Evolutionary conservation across 2,329 filamentous ascomycete species (phyloP).

Genomic region (Knufia petricola): DNA sequence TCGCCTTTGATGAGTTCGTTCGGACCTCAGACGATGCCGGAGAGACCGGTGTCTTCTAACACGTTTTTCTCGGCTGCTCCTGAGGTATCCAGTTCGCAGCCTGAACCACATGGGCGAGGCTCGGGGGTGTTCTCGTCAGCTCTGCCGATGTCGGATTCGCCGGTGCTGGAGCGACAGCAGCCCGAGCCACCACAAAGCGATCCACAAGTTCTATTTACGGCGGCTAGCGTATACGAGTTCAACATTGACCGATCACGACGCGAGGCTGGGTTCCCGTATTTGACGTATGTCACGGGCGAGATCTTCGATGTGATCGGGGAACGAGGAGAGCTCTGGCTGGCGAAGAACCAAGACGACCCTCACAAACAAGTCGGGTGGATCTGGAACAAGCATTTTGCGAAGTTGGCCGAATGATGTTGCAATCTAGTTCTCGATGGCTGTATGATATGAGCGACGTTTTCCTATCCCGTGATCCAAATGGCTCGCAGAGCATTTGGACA

Average conservation of each 20-base stretch:
- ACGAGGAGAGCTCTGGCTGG: conserved; percentile 95
- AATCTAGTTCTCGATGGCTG: not conserved
- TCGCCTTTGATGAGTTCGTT: conserved; percentile 27
- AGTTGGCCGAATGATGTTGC: conserved; percentile 30
- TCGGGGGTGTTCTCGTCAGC: conserved; percentile 81
- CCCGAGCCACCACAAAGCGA: conserved; percentile 35
- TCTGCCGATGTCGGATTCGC: conserved; percentile 64
- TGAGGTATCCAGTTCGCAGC: conserved; percentile 42
- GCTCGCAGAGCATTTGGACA: too few relatives aligned
- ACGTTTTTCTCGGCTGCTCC: conserved; percentile 25
- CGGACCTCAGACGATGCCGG: conserved; percentile 11
- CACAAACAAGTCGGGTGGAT: conserved; percentile 82
- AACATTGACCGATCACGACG: conserved; percentile 87
- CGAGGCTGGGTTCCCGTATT: conserved; percentile 89
- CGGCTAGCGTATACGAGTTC: conserved; percentile 91
- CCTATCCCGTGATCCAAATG: not conserved
- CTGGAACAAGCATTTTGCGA: conserved; percentile 95
- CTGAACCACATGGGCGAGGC: conserved; percentile 9
- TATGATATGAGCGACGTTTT: conserved; percentile 3
- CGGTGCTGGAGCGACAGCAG: conserved; percentile 25
- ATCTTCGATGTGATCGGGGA: conserved; percentile 90
- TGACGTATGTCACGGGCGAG: conserved; percentile 92
- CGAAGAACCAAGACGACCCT: conserved; percentile 89
- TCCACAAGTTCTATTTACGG: conserved; percentile 71
- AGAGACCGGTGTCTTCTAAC: conserved; percentile 22